Percentiles rank a stretch among this genome's conserved stretches.
Evolutionary conservation across 2,329 filamentous ascomycete species (phyloP).

Genomic region (Arthroderma sp.): DNA sequence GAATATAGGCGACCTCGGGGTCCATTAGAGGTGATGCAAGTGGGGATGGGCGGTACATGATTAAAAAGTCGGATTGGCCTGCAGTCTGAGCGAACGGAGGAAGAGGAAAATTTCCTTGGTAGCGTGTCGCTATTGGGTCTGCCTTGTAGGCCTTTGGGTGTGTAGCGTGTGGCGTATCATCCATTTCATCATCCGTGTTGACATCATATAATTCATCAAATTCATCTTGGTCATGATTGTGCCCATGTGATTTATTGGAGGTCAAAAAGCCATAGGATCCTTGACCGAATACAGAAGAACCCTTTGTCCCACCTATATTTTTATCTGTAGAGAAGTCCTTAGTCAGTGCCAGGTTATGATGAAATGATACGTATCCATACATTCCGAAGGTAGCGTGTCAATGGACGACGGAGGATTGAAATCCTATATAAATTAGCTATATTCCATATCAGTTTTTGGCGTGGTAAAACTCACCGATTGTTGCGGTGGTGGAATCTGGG

Average conservation of each 20-base stretch:
- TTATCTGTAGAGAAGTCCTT: constrained; percentile 2
- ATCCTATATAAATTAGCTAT: background rate
- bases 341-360: constrained; percentile 5
- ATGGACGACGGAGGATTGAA: constrained; percentile 3
- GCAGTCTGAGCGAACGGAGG: constrained; percentile 34
- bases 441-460: too few species aligned
- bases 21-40: constrained; percentile 64
- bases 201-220: constrained; percentile 48
- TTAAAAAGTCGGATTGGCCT: constrained; percentile 39
- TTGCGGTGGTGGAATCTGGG: too few species aligned
- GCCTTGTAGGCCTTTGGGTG: background rate
- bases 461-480: too few species aligned
- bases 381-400: constrained; percentile 1
- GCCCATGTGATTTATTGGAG: background rate
- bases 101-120: background rate
- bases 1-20: constrained; percentile 64
- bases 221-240: constrained; percentile 2
- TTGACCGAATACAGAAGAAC: too few species aligned
- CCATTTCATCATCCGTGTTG: constrained; percentile 47
- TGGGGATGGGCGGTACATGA: constrained; percentile 53
- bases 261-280: too few species aligned
- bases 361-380: constrained; percentile 4
- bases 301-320: too few species aligned
- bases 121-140: background rate
- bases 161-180: constrained; percentile 15